Evolutionary conservation across 1,284 basidiomycete species (phyloP), one percentile per base, ranked within the genome.

Genomic region (Naganishia albida): DNA sequence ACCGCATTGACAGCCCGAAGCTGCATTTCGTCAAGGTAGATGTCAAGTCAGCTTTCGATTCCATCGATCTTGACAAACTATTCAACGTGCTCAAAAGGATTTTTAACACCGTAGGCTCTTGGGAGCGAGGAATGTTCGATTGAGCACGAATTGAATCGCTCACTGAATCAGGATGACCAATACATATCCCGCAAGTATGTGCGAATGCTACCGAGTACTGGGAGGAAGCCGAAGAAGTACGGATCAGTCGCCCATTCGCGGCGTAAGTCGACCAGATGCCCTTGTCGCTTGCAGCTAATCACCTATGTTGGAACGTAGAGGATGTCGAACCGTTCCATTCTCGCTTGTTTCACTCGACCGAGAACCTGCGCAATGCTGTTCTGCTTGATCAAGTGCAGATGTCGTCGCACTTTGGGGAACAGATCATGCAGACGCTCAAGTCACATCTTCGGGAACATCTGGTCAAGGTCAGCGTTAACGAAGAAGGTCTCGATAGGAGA

Each of bases 1-100:
- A 43, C 20, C 23, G 7, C 2, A 23, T 23, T 20, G 2, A 10
- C 65, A 93, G 92, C 25, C 91, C 91, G 0, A 87, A 86, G 69
- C 78, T 96, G 3, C 98, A 93, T 76, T 95, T 99, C 73, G 93
- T 94, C 67, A 99, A 99, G 77, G 86, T 96, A 34, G 96, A 99
- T 74, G 91, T 99, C 16, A 88, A 89, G 67, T 88, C 93, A 0
- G 96, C 93, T 68, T 99, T 98, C 80, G 96, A 99, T 78, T 93
- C 90, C 0, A 98, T 99, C 69, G 88, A 93, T 49, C 96, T 99
- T 75, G 83, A 84, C 25, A 93, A 89, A 72, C 79, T 99, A 53
- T 78, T 99, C 16, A 81, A 85, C 40, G 91, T 99, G 34, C 77
- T 98, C 43, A 83, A 84, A 25, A 79, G 85, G 1, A 74, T 94